phyloP scores from a whole-genome alignment of 805 yeast species.

The Saccharomycopsis vini region DNA sequence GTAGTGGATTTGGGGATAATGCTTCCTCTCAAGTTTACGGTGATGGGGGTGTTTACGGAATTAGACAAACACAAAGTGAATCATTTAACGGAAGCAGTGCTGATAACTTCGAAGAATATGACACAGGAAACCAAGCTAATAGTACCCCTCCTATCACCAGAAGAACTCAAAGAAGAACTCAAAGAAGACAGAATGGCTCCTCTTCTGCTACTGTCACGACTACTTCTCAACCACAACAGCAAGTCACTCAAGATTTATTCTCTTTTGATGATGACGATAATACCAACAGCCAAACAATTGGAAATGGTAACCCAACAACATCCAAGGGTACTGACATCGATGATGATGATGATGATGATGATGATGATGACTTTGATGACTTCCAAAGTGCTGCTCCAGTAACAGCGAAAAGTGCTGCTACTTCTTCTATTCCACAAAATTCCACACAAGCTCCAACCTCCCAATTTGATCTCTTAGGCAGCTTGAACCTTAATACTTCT shows the following conservation, averaged over 20 bases:
- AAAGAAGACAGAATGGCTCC: neutral
- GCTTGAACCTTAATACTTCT: constrained; percentile 1
- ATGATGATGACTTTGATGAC: constrained; percentile 73
- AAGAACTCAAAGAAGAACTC: constrained; percentile 2
- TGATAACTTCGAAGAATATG: constrained; percentile 53
- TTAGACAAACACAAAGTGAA: constrained; percentile 46
- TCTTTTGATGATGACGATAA: constrained; percentile 32
- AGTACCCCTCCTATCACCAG: constrained; percentile 5
- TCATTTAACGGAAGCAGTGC: constrained; percentile 20
- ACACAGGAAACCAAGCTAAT: constrained; percentile 26
- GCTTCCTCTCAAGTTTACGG: constrained; percentile 39
- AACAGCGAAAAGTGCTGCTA: neutral
- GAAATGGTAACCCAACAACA: constrained; percentile 21
- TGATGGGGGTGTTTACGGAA: constrained; percentile 65
- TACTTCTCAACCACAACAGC: constrained; percentile 7
- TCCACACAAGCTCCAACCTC: neutral
- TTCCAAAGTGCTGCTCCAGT: constrained; percentile 61
- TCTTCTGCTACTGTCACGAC: neutral
- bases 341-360: constrained; percentile 50
- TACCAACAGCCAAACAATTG: constrained; percentile 17
- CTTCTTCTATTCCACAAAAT: neutral
- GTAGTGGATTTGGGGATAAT: constrained; percentile 12
- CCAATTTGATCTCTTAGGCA: constrained; percentile 10
- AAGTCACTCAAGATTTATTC: constrained; percentile 35
- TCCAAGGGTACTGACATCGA: constrained; percentile 26